A percentile compares a stretch with the other conserved stretches of the same genome.
These are phyloP conservation scores for Calonectria fujianensis DNA, from an alignment of 2,329 filamentous ascomycete species.

Conservation along the genomic window DNA sequence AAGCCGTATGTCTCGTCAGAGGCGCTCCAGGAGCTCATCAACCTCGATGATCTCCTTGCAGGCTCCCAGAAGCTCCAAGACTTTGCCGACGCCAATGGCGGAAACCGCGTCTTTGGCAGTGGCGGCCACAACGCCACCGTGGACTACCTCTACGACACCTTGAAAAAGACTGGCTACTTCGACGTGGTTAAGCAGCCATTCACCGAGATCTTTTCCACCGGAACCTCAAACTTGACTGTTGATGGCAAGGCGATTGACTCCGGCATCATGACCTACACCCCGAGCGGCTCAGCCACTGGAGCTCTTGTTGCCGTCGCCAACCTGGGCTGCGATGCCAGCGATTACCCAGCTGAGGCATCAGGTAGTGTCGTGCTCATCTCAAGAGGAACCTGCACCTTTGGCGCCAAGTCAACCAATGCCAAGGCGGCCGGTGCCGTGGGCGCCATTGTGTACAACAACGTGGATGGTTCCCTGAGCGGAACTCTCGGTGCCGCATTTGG, in stretches of 20 bases:
- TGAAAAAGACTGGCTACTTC: constrained; percentile 63
- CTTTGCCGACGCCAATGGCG: constrained; percentile 64
- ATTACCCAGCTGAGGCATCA: constrained; percentile 71
- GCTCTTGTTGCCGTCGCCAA: constrained; percentile 69
- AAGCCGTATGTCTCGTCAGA: constrained; percentile 61
- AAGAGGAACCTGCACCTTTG: constrained; percentile 76
- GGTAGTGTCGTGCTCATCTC: constrained; percentile 76
- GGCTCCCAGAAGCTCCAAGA: constrained; percentile 67
- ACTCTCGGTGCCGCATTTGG: constrained; percentile 71
- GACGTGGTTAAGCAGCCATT: constrained; percentile 67
- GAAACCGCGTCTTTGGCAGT: constrained; percentile 66
- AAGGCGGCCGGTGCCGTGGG: constrained; percentile 74
- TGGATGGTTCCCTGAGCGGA: constrained; percentile 68
- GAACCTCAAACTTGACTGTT: constrained; percentile 56
- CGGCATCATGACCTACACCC: constrained; percentile 69
- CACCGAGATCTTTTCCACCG: constrained; percentile 61
- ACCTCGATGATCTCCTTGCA: constrained; percentile 63
- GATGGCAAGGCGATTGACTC: constrained; percentile 54
- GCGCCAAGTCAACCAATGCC: constrained; percentile 73
- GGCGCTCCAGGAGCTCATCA: constrained; percentile 63
- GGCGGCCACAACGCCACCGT: constrained; percentile 68
- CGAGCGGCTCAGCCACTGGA: constrained; percentile 64
- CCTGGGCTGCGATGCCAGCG: constrained; percentile 71
- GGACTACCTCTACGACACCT: constrained; percentile 65
- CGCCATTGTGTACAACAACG: constrained; percentile 79